phyloP scores from a whole-genome alignment of 2,329 filamentous ascomycete genomes.

The Fusarium begoniae region DNA sequence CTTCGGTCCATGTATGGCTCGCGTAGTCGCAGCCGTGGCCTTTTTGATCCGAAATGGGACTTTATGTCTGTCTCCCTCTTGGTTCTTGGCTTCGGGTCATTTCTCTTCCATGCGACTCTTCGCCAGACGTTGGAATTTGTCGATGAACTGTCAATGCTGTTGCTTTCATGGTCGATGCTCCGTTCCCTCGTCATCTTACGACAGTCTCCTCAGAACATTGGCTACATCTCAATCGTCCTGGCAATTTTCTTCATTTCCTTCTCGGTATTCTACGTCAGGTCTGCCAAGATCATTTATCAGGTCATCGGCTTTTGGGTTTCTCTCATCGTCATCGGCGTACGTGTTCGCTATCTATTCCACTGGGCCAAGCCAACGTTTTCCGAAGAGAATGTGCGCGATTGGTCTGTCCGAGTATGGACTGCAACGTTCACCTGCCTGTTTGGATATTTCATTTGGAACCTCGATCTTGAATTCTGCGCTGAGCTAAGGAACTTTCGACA shows the following conservation, averaged over 20 bases:
- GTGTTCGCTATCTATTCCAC: slow-evolving; percentile 49
- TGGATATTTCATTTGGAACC: slow-evolving; percentile 65
- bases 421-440: slow-evolving; percentile 50
- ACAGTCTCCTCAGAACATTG: slow-evolving; percentile 48
- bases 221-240: slow-evolving; percentile 49
- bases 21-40: slow-evolving; percentile 42
- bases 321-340: slow-evolving; percentile 46
- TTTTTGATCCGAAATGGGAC: slow-evolving; percentile 48
- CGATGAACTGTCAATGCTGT: slow-evolving; percentile 68
- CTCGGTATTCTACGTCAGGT: slow-evolving; percentile 54
- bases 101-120: slow-evolving; percentile 56
- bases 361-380: slow-evolving; percentile 43
- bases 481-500: slow-evolving; percentile 57
- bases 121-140: slow-evolving; percentile 55
- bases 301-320: slow-evolving; percentile 49
- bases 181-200: slow-evolving; percentile 58
- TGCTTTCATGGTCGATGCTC: slow-evolving; percentile 61
- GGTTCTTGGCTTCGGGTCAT: slow-evolving; percentile 54
- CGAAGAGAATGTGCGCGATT: slow-evolving; percentile 37
- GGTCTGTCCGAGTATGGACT: slow-evolving; percentile 42
- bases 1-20: slow-evolving; percentile 50
- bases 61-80: slow-evolving; percentile 54
- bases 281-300: slow-evolving; percentile 56
- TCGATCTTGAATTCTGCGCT: slow-evolving; percentile 63
- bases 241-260: slow-evolving; percentile 53